phyloP scores from a whole-genome alignment of 1,284 basidiomycete genomes.

The Macrocystidia cucumis region DNA sequence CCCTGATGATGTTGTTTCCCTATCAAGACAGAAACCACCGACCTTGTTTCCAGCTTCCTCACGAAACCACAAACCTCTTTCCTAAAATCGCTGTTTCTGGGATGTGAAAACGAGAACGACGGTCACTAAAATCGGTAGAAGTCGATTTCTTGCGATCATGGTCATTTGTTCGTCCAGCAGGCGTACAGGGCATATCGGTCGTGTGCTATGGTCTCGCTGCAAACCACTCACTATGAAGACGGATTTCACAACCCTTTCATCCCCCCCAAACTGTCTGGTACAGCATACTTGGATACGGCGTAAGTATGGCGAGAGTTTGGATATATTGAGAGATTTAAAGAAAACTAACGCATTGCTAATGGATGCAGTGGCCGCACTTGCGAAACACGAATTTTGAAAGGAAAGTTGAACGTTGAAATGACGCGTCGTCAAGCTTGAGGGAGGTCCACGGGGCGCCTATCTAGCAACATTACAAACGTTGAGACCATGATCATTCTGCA shows the following conservation, averaged over 20 bases:
- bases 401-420: constrained; percentile 10
- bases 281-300: no score
- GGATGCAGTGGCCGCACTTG: constrained; percentile 37
- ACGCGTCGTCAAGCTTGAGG: no score
- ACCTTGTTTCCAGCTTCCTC: no score
- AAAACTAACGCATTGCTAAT: constrained; percentile 38
- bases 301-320: constrained; percentile 46
- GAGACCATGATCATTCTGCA: no score
- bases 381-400: constrained; percentile 23
- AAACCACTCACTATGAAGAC: constrained; percentile 28
- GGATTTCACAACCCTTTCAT: constrained; percentile 28
- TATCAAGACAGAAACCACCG: no score
- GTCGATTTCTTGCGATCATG: constrained; percentile 12
- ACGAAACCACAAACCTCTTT: no score
- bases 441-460: constrained; percentile 16
- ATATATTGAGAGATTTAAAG: constrained; percentile 34
- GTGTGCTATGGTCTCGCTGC: constrained; percentile 26
- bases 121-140: constrained; percentile 10
- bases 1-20: no score
- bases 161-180: constrained; percentile 28
- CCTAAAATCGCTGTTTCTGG: no score
- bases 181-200: constrained; percentile 27
- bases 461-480: no score
- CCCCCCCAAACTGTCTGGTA: constrained; percentile 38
- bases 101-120: no score